Conservation (phyloP, 23 red algal species). For the Gracilariopsis chorda region DNA sequence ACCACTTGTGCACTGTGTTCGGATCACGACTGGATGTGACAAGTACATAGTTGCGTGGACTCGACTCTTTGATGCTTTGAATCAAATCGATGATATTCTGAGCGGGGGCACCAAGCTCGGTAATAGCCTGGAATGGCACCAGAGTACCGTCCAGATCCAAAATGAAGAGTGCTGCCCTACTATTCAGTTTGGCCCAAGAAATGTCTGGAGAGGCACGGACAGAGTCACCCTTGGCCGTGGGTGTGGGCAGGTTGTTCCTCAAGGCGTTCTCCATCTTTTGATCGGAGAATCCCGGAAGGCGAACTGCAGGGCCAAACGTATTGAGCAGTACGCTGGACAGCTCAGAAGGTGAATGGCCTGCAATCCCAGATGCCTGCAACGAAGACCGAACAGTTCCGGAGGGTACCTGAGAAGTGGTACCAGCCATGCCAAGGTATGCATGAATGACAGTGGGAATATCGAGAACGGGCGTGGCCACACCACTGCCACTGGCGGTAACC, state of each 20-base stretch:
- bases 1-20: slow-evolving; percentile 49
- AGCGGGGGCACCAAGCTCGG: slow-evolving; percentile 57
- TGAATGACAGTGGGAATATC: slow-evolving; percentile 27
- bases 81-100: slow-evolving; percentile 57
- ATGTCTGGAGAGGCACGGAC: not conserved
- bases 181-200: not conserved
- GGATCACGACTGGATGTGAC: slow-evolving; percentile 74
- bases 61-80: slow-evolving; percentile 23
- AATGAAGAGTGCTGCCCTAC: slow-evolving; percentile 57
- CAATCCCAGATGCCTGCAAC: slow-evolving; percentile 1
- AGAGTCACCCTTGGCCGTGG: not conserved
- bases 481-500: not conserved
- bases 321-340: slow-evolving; percentile 32
- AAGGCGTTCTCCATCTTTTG: not conserved
- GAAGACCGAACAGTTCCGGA: slow-evolving; percentile 18
- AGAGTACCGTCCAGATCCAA: slow-evolving; percentile 86
- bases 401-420: slow-evolving; percentile 5
- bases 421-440: slow-evolving; percentile 19
- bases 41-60: slow-evolving; percentile 58
- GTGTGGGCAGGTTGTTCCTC: not conserved
- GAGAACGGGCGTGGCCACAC: slow-evolving; percentile 31
- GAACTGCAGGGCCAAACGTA: not conserved
- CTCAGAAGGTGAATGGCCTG: not conserved
- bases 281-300: not conserved
- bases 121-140: slow-evolving; percentile 72